Percentiles rank a stretch among this genome's conserved stretches.
These are phyloP conservation scores for Fusarium subglutinans DNA, from an alignment of 2,329 filamentous ascomycete genomes.

Conservation along the genomic window DNA sequence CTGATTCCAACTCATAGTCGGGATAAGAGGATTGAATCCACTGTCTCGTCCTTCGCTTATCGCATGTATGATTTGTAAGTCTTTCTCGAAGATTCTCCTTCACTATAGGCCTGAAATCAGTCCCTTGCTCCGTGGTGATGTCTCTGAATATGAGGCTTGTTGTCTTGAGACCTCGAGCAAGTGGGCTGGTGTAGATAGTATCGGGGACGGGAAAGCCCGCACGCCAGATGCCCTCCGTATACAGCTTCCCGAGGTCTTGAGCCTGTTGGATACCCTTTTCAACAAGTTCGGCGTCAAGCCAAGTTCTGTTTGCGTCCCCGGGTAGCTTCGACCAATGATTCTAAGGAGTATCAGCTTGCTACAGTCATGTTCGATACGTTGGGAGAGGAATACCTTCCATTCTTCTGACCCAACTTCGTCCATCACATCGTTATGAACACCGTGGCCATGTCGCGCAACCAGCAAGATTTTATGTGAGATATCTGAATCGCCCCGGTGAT, in stretches of 20 bases:
- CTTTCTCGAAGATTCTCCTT: not conserved
- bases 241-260: not conserved
- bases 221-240: not conserved
- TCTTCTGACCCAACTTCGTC: not conserved
- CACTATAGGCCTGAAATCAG: not conserved
- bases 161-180: not conserved
- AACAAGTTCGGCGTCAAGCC: not conserved
- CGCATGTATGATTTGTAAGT: not conserved
- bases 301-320: not conserved
- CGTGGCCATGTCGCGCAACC: not conserved
- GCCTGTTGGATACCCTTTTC: not conserved
- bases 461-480: not conserved
- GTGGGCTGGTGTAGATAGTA: not conserved
- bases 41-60: not conserved
- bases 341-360: not conserved
- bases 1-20: not conserved
- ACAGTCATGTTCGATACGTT: fast-evolving
- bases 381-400: not conserved
- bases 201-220: not conserved
- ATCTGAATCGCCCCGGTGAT: not conserved
- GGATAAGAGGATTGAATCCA: not conserved
- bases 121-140: not conserved
- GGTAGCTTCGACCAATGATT: not conserved
- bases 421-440: not conserved
- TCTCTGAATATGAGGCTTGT: not conserved